Conservation (phyloP, 208 protist species). For the Tritrichomonas musculus region DNA sequence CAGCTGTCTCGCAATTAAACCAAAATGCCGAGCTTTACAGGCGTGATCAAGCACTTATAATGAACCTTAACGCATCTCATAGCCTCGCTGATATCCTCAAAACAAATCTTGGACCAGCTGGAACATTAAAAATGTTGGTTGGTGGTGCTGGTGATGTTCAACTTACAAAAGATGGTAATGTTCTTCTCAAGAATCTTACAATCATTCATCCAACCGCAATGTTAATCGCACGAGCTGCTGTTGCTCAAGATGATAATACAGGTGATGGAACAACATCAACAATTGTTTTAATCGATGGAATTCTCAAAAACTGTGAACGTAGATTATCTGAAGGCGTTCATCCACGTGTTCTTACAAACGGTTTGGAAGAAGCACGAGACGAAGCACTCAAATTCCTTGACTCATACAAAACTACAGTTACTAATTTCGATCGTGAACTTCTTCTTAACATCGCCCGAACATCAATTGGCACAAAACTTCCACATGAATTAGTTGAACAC, state of each 20-base stretch:
- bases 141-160: conserved; percentile 95
- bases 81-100: conserved; percentile 93
- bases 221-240: conserved; percentile 96
- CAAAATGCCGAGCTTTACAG: background rate
- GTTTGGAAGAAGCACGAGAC: conserved; percentile 73
- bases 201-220: conserved; percentile 98
- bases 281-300: conserved; percentile 89
- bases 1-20: conserved; percentile 27
- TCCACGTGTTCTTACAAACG: conserved; percentile 86
- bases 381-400: conserved; percentile 70
- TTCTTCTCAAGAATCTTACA: conserved; percentile 98
- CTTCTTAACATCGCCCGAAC: conserved; percentile 62
- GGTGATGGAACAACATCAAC: conserved; percentile 98
- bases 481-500: conserved; percentile 65
- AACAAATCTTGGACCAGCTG: conserved; percentile 94
- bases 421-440: conserved; percentile 68
- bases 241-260: conserved; percentile 97
- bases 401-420: conserved; percentile 64
- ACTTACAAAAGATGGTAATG: conserved; percentile 99
- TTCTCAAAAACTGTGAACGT: conserved; percentile 92
- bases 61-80: conserved; percentile 96
- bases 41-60: conserved; percentile 57
- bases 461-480: conserved; percentile 56
- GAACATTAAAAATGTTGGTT: conserved; percentile 76
- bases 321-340: conserved; percentile 96